Percentiles rank a stretch among this genome's conserved stretches.
Conservation (phyloP, 2,329 filamentous ascomycete species). For the Fusarium mundagurra region DNA sequence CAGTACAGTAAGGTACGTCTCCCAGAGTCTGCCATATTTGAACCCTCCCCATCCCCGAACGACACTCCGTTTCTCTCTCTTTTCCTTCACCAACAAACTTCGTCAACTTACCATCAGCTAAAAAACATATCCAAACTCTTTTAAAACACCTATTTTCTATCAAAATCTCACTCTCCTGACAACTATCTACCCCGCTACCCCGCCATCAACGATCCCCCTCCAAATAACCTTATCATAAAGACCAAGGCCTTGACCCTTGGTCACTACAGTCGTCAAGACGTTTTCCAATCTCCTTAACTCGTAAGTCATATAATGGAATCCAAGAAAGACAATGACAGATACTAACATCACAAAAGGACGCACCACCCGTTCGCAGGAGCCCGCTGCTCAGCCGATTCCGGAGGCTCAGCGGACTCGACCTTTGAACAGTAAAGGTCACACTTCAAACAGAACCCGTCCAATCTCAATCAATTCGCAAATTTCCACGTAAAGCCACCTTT, state of each 20-base stretch:
- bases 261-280: conserved; percentile 83
- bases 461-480: conserved; percentile 33
- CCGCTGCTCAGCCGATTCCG: conserved; percentile 91
- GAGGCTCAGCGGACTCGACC: conserved; percentile 78
- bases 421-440: conserved; percentile 64
- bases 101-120: conserved; percentile 14
- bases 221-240: conserved; percentile 44
- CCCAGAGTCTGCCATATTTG: conserved; percentile 28
- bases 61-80: conserved; percentile 6
- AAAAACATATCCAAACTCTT: conserved; percentile 5
- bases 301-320: conserved; percentile 64
- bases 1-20: conserved; percentile 18
- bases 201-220: conserved; percentile 36
- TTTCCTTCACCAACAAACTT: conserved; percentile 27
- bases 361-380: conserved; percentile 97
- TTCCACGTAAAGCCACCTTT: conserved; percentile 49
- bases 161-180: conserved; percentile 14
- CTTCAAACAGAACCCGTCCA: conserved; percentile 45
- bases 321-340: conserved; percentile 5
- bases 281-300: conserved; percentile 99
- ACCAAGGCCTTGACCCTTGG: conserved; percentile 65
- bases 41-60: conserved; percentile 32
- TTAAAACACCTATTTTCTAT: not conserved
- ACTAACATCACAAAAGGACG: conserved; percentile 65
- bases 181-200: conserved; percentile 39